These are phyloP conservation scores for Cyberlindnera saturnus DNA, from an alignment of 805 yeast species.

Conservation along the genomic window DNA sequence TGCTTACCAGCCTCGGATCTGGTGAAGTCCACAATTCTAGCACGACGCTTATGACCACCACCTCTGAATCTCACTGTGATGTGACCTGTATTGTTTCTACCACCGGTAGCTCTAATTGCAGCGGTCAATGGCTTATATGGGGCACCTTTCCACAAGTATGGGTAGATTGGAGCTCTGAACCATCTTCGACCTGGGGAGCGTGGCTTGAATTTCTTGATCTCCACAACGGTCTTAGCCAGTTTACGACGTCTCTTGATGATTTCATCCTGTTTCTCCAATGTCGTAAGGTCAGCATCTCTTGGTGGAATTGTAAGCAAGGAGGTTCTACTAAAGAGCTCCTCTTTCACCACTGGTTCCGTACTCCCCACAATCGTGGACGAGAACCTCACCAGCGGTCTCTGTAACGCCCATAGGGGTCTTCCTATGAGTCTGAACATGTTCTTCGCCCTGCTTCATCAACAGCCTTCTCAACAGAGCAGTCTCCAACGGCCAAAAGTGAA, in stretches of 20 bases:
- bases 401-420: background rate
- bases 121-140: constrained; percentile 74
- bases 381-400: background rate
- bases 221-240: constrained; percentile 62
- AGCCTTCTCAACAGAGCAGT: background rate
- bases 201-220: constrained; percentile 71
- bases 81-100: constrained; percentile 83
- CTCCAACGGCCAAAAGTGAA: no score
- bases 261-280: constrained; percentile 73
- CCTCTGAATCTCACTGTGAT: constrained; percentile 94
- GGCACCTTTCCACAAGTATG: constrained; percentile 79
- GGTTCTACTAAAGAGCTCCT: constrained; percentile 10
- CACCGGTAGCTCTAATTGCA: constrained; percentile 68
- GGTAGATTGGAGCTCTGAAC: constrained; percentile 82
- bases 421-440: constrained; percentile 3
- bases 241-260: constrained; percentile 66
- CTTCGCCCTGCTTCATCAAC: background rate
- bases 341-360: background rate
- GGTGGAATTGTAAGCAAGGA: constrained; percentile 32
- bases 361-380: background rate
- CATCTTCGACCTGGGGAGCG: constrained; percentile 84
- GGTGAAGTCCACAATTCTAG: constrained; percentile 73
- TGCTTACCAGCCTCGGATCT: constrained; percentile 67
- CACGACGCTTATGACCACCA: constrained; percentile 91
- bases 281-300: constrained; percentile 49